Base-by-base conservation (phyloP, 768 basidiomycete genomes). In the Mycena filopes region DNA sequence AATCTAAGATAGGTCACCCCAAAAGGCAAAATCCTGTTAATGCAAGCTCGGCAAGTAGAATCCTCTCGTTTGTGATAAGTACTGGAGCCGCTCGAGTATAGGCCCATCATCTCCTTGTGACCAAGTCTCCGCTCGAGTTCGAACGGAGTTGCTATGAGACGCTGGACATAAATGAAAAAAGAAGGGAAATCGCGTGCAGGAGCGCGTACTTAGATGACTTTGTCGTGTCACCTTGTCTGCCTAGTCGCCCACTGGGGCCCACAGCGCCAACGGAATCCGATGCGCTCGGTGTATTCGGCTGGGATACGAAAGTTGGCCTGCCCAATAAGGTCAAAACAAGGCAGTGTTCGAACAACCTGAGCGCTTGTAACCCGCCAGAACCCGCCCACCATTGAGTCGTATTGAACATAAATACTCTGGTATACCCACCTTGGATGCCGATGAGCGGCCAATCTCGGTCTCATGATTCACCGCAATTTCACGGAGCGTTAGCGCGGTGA, bases 51-150 rank as follows among this genome's bases (percentile, higher is more conserved):
- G n/a, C n/a, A n/a, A n/a, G n/a, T n/a, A n/a, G n/a, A n/a, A n/a
- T n/a, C n/a, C n/a, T 25, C 23, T 40, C 38, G 21, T 10, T 51
- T 26, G 26, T 28, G 50, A 51, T 42, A 28, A 25, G 40, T 54
- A 31, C 16, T 7, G 23, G 18, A 18, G 29, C 49, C 46, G 20
- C 29, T 21, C 51, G 50, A 54, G n/a, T 46, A 50, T 47, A 26
- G 55, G 55, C 38, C 53, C 48, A 29, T 55, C 56, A 56, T 55
- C 63, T 57, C 63, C 63, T 58, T 65, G 20, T 4, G 56, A 56
- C 10, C 47, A 65, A 53, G 63, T 36, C 55, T 58, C 55, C 49
- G 55, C 42, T 46, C 9, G 12, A 21, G 40, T 18, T 10, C 23
- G 41, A 11, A 42, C 11, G 18, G 10, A 26, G 48, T 57, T 50